These are phyloP conservation scores for Epichloe hybrida DNA, from an alignment of 2,329 filamentous ascomycete genomes.

Conservation along the genomic window DNA sequence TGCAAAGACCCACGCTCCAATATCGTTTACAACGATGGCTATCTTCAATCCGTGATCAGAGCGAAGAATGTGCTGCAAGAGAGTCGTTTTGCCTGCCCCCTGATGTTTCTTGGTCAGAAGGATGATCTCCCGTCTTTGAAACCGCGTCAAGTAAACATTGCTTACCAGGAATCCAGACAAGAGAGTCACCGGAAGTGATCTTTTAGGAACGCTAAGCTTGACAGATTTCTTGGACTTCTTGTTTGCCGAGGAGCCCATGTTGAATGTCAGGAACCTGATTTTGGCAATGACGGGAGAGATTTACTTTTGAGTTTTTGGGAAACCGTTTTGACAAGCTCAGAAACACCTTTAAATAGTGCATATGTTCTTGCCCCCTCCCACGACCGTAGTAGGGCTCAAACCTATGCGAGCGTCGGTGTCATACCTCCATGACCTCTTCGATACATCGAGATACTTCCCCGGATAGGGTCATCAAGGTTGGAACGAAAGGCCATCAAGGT, in stretches of 20 bases:
- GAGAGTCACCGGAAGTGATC: constrained; percentile 20
- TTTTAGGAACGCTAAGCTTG: constrained; percentile 7
- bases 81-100: constrained; percentile 59
- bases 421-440: not conserved
- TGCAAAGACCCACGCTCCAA: constrained; percentile 35
- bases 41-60: constrained; percentile 55
- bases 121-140: not conserved
- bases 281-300: too few species aligned
- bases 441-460: constrained; percentile 1
- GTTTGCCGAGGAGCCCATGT: not conserved
- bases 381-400: not conserved
- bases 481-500: constrained; percentile 2
- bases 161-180: constrained; percentile 22
- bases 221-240: constrained; percentile 1
- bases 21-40: constrained; percentile 62
- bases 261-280: not conserved
- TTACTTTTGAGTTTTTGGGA: not conserved
- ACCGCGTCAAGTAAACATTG: too few species aligned
- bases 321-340: not conserved
- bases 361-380: too few species aligned
- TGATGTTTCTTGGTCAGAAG: constrained; percentile 13
- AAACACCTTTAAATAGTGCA: not conserved
- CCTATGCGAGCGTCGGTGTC: not conserved
- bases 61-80: constrained; percentile 54
- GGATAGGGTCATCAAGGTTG: constrained; percentile 4